Conservation (phyloP, 441 rosid genomes). For the Croton laevigatus region DNA sequence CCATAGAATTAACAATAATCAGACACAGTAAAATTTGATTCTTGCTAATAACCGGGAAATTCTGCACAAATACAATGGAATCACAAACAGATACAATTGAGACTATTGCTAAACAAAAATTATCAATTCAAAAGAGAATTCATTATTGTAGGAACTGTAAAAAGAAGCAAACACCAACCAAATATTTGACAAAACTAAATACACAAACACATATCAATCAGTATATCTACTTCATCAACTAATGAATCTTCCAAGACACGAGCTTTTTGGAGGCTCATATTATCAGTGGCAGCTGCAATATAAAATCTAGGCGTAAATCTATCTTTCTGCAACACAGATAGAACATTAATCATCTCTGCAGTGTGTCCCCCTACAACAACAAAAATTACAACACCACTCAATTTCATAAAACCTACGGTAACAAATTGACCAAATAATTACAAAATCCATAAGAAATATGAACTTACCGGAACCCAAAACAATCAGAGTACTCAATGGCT, state of each 20-base stretch:
- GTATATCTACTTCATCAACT: slow-evolving; percentile 32
- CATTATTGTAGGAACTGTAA: not conserved
- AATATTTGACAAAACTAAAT: not conserved
- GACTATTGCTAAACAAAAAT: not conserved
- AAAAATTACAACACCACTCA: not conserved
- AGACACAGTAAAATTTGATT: not conserved
- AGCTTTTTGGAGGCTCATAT: slow-evolving; percentile 94
- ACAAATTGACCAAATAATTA: not conserved
- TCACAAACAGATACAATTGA: not conserved
- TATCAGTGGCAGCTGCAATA: slow-evolving; percentile 86
- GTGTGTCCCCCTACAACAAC: slow-evolving; percentile 72
- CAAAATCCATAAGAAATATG: not conserved
- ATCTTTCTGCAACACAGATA: slow-evolving; percentile 54
- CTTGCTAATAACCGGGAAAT: not conserved
- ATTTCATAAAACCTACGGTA: not conserved
- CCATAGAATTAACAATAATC: not conserved
- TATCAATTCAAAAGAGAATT: no score
- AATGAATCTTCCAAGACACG: slow-evolving; percentile 59
- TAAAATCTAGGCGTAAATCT: slow-evolving; percentile 70
- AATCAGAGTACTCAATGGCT: slow-evolving; percentile 53
- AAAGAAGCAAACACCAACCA: not conserved
- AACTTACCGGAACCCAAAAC: slow-evolving; percentile 77
- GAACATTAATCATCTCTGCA: slow-evolving; percentile 84
- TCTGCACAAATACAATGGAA: not conserved
- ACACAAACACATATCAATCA: not conserved